Base-by-base conservation (phyloP, 2,329 filamentous ascomycete genomes). In the Ophiostoma sp. region DNA sequence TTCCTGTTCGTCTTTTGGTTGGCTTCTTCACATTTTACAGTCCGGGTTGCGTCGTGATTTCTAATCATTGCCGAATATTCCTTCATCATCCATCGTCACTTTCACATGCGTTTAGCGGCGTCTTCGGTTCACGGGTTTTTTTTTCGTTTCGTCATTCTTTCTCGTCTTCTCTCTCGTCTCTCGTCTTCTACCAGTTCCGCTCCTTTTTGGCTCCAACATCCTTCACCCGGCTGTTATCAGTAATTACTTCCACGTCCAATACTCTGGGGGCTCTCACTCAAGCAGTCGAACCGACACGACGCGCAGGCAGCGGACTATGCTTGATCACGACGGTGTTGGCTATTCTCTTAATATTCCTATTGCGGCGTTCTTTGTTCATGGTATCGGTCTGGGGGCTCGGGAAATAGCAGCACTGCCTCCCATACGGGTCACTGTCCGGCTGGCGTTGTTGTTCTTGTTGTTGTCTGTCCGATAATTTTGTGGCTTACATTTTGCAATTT, bases 321-420 rank as follows among this genome's bases (percentile, higher is more conserved):
- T 14, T 16, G 6, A 40, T n/a, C 49, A 27, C 49, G 49, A 5
- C 49, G 9, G n/a, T 18, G 27, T 27, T 27, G 18, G 49, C 49
- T 18, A 27, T 55, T 55, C 49, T 36, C 49, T 27, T 4, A 7
- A 11, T 27, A 8, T 36, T 36, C 49, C 11, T 52, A 16, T 18
- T n/a, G 18, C 27, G n/a, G 27, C 49, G 36, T 58, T 52, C 1
- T 14, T 36, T 18, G 27, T 16, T 7, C 55, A 55, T 27, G 49
- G 49, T 55, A 55, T 55, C 8, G 49, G 49, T 16, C 55, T 16
- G 55, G 55, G 45, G 55, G 55, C 55, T 60, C 55, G 27, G 16
- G 52, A 58, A 27, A 38, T 14, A 18, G 49, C 18, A 27, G 42
- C 9, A 9, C 49, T 55, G 49, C 27, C 18, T 27, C 27, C 27